Conservation (phyloP, 345 rosid species). For the Excoecaria agallocha region DNA sequence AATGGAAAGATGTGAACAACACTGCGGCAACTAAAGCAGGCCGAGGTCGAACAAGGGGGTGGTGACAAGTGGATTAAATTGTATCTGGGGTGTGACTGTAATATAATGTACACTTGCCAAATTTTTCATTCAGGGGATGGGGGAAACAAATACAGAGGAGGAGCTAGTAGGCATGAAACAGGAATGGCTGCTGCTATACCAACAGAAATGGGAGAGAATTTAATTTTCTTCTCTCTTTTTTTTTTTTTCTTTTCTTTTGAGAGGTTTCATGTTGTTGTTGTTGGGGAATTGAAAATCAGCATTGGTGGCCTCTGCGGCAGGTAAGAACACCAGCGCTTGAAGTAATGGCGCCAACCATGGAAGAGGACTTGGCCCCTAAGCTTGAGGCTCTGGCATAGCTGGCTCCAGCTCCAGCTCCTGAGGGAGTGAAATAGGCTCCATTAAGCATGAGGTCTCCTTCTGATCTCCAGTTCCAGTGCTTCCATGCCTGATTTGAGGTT, state of each 20-base stretch:
- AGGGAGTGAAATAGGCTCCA: constrained; percentile 27
- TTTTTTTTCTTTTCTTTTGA: background rate
- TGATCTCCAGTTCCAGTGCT: constrained; percentile 29
- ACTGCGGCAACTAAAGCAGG: constrained; percentile 34
- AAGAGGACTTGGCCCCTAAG: constrained; percentile 30
- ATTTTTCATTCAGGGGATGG: constrained; percentile 1
- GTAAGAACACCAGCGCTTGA: constrained; percentile 18
- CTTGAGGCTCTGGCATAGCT: constrained; percentile 33
- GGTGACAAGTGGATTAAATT: constrained; percentile 30
- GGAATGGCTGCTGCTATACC: constrained; percentile 4
- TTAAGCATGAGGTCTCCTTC: constrained; percentile 26
- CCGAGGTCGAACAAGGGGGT: constrained; percentile 37
- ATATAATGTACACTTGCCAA: constrained; percentile 41
- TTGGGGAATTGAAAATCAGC: constrained; percentile 37
- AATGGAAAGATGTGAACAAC: constrained; percentile 30
- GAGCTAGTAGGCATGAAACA: background rate
- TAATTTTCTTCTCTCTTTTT: background rate
- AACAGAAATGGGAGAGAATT: background rate
- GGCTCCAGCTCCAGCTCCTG: constrained; percentile 30
- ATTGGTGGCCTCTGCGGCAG: constrained; percentile 46
- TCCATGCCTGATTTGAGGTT: constrained; percentile 2
- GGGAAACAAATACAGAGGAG: constrained; percentile 9
- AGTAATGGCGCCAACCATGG: constrained; percentile 27
- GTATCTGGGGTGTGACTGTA: constrained; percentile 11
- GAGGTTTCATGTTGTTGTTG: background rate